Percentiles rank a stretch among this genome's conserved stretches.
phyloP scores from a whole-genome alignment of 1,139 yeast genomes.

The Maudiozyma humilis region DNA sequence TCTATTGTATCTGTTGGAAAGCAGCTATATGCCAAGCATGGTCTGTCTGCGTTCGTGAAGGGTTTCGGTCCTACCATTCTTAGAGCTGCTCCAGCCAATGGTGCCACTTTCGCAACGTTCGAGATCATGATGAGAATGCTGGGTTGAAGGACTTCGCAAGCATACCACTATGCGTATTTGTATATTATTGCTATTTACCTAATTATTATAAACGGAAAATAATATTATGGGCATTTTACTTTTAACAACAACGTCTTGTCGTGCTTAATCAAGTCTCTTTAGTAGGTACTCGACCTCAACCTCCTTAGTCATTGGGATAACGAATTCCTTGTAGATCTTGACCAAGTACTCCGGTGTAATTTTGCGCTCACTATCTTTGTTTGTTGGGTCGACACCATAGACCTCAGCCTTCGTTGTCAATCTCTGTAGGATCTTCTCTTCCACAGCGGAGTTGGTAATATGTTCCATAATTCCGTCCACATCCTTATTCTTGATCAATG shows the following conservation, averaged over 20 bases:
- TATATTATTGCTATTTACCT: background rate
- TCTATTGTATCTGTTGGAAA: constrained; percentile 43
- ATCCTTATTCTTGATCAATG: constrained; percentile 59
- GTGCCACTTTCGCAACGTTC: constrained; percentile 88
- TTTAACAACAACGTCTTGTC: no score
- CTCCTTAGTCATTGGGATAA: constrained; percentile 87
- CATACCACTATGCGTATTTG: background rate
- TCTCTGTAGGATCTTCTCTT: constrained; percentile 71
- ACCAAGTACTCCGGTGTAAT: constrained; percentile 78
- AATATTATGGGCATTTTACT: background rate
- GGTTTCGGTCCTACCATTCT: constrained; percentile 86
- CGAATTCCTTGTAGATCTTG: constrained; percentile 72
- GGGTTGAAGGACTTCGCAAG: constrained; percentile 17
- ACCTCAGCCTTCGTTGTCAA: constrained; percentile 70
- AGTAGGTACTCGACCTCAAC: constrained; percentile 88
- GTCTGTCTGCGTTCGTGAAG: constrained; percentile 70
- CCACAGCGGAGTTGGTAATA: constrained; percentile 83
- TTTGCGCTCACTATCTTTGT: constrained; percentile 63
- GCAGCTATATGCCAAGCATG: constrained; percentile 46
- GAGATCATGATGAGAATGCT: constrained; percentile 73
- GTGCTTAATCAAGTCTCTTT: constrained; percentile 54
- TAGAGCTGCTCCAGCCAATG: constrained; percentile 96
- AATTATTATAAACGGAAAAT: background rate
- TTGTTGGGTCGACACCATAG: constrained; percentile 82
- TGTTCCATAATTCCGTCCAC: constrained; percentile 65